Evolutionary conservation across 1,284 basidiomycete species (phyloP).

Genomic region (Tetrapyrgos nigripes): DNA sequence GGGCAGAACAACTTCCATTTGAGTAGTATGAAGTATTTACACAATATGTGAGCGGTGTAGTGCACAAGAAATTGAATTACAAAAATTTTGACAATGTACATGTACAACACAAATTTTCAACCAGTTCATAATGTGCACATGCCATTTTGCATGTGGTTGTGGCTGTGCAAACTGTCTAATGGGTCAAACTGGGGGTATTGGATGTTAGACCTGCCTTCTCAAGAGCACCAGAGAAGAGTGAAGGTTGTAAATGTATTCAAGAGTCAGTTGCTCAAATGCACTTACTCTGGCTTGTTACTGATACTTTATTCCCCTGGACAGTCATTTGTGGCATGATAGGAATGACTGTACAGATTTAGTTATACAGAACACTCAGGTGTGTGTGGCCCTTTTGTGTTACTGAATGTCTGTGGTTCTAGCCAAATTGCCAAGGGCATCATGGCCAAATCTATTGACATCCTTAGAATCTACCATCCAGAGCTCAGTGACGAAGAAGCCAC

Average conservation of each 20-base stretch:
- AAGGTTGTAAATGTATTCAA: slow-evolving; percentile 56
- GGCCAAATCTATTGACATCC: slow-evolving; percentile 42
- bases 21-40: too few relatives aligned
- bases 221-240: slow-evolving; percentile 39
- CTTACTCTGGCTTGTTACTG: not conserved
- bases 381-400: not conserved
- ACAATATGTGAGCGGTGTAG: too few relatives aligned
- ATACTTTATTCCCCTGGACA: slow-evolving; percentile 22
- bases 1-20: too few relatives aligned
- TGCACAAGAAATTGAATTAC: too few relatives aligned
- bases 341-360: slow-evolving; percentile 41
- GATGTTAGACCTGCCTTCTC: slow-evolving; percentile 59
- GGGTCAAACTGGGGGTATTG: slow-evolving; percentile 50
- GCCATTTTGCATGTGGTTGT: too few relatives aligned
- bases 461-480: slow-evolving; percentile 34
- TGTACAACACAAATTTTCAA: too few relatives aligned
- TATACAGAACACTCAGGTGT: slow-evolving; percentile 35
- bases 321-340: slow-evolving; percentile 53
- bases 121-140: too few relatives aligned
- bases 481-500: slow-evolving; percentile 34
- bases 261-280: slow-evolving; percentile 50
- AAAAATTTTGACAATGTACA: too few relatives aligned
- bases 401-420: slow-evolving; percentile 44
- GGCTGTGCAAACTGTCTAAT: too few relatives aligned
- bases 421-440: slow-evolving; percentile 46